phyloP scores from a whole-genome alignment of 2,329 filamentous ascomycete genomes.

The Aspergillus pseudonomiae region DNA sequence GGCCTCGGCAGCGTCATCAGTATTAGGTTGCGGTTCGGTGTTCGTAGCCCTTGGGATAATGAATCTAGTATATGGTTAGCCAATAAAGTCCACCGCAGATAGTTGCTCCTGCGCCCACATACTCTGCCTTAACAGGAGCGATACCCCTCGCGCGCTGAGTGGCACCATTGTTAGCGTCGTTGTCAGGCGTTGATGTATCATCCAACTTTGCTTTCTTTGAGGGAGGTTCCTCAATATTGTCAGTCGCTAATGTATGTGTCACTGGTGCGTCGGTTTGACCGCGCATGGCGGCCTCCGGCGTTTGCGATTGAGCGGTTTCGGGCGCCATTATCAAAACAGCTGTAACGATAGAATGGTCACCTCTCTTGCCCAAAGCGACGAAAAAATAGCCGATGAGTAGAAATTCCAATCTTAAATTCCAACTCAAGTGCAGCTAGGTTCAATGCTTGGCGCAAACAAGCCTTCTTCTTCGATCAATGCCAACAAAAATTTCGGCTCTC shows the following conservation, averaged over 20 bases:
- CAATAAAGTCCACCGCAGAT: not conserved
- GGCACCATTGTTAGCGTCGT: conserved; percentile 27
- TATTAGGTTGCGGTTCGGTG: conserved; percentile 31
- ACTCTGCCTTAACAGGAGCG: conserved; percentile 75
- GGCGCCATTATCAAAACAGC: conserved; percentile 17
- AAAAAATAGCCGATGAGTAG: not conserved
- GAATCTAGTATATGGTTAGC: conserved; percentile 31
- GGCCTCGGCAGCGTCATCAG: conserved; percentile 65
- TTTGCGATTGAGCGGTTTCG: conserved; percentile 7
- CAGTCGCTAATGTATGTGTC: conserved; percentile 29
- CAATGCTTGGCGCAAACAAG: not conserved
- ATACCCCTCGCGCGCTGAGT: conserved; percentile 56
- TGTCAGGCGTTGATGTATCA: conserved; percentile 28
- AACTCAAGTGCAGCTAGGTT: not conserved
- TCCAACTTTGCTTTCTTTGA: conserved; percentile 64
- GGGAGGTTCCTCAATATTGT: conserved; percentile 47
- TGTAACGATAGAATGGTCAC: not conserved
- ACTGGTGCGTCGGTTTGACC: conserved; percentile 27
- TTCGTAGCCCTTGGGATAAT: conserved; percentile 29
- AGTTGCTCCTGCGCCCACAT: conserved; percentile 32
- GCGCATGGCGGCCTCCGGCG: conserved; percentile 22
- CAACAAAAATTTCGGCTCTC: conserved; percentile 17
- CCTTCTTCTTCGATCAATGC: not conserved
- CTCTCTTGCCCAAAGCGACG: not conserved
- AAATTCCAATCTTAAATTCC: not conserved